Evolutionary conservation across 306 rosid species (phyloP).

Genomic region (Calophaca sinica): DNA sequence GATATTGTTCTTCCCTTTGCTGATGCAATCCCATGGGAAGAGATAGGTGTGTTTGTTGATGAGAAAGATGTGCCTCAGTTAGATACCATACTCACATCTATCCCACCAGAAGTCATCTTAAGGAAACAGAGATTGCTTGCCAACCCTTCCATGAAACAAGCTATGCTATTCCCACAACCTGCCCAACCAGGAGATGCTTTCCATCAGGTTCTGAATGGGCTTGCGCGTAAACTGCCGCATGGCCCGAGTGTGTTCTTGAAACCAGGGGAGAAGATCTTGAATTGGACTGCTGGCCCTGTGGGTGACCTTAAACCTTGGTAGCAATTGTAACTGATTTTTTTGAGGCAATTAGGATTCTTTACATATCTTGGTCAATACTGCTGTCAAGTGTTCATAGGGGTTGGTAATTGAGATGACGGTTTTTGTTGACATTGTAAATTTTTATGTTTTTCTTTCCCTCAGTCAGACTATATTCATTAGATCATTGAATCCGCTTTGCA

Average conservation of each 20-base stretch:
- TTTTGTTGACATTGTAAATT: slow-evolving; percentile 51
- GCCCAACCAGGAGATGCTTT: slow-evolving; percentile 92
- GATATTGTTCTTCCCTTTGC: slow-evolving; percentile 98
- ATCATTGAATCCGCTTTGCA: slow-evolving; percentile 40
- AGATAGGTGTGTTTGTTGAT: slow-evolving; percentile 84
- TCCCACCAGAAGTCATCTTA: slow-evolving; percentile 81
- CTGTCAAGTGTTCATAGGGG: slow-evolving; percentile 46
- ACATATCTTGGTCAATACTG: slow-evolving; percentile 31
- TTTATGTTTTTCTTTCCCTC: background rate
- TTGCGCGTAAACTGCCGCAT: slow-evolving; percentile 93
- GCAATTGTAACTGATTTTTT: slow-evolving; percentile 14
- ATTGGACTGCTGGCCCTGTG: slow-evolving; percentile 96
- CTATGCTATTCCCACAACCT: slow-evolving; percentile 97
- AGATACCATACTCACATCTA: slow-evolving; percentile 87
- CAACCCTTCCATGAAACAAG: slow-evolving; percentile 98
- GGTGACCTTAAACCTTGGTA: slow-evolving; percentile 93
- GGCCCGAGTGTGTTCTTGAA: slow-evolving; percentile 66
- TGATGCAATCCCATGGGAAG: slow-evolving; percentile 99
- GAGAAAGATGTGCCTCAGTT: slow-evolving; percentile 89
- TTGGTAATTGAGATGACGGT: slow-evolving; percentile 40
- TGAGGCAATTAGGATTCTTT: slow-evolving; percentile 41
- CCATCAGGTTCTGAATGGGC: slow-evolving; percentile 94
- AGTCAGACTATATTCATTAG: slow-evolving; percentile 29
- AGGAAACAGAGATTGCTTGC: slow-evolving; percentile 96
- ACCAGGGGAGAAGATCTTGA: slow-evolving; percentile 70